Evolutionary conservation across 2,329 filamentous ascomycete species (phyloP).

Genomic region (Arthrocladium fulminans): DNA sequence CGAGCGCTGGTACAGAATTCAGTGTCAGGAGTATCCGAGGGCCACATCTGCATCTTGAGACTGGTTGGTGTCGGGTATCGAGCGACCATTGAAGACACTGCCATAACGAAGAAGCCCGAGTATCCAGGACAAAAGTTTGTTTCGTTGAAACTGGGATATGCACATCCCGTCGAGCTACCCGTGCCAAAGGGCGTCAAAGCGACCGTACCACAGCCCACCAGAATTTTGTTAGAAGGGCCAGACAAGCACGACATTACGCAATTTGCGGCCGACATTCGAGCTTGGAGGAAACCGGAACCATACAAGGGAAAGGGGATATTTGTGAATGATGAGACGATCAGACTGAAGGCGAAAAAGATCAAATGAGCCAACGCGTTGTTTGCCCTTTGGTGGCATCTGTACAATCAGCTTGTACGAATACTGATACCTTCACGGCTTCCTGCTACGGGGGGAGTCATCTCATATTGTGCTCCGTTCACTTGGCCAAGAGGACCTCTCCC

Average conservation of each 20-base stretch:
- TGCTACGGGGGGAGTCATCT: slow-evolving; percentile 9
- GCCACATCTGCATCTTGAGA: slow-evolving; percentile 84
- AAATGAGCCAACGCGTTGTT: slow-evolving; percentile 49
- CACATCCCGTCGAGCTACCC: slow-evolving; percentile 84
- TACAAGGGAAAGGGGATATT: slow-evolving; percentile 99
- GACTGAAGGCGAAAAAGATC: slow-evolving; percentile 95
- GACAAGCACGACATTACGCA: slow-evolving; percentile 81
- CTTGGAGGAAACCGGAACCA: slow-evolving; percentile 86
- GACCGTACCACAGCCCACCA: slow-evolving; percentile 79
- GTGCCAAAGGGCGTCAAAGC: slow-evolving; percentile 77
- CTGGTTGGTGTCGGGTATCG: slow-evolving; percentile 94
- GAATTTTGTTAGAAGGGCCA: slow-evolving; percentile 79
- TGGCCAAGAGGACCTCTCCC: slow-evolving; percentile 60
- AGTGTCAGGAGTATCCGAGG: slow-evolving; percentile 90
- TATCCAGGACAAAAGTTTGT: slow-evolving; percentile 83
- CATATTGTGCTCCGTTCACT: slow-evolving; percentile 24
- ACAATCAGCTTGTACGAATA: slow-evolving; percentile 17
- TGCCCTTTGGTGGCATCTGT: slow-evolving; percentile 2
- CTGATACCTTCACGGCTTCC: slow-evolving; percentile 9
- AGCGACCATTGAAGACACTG: slow-evolving; percentile 72
- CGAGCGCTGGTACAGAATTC: slow-evolving; percentile 85
- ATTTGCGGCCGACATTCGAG: slow-evolving; percentile 80
- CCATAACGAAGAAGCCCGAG: slow-evolving; percentile 50
- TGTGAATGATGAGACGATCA: slow-evolving; percentile 94
- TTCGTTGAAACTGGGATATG: slow-evolving; percentile 90